Evolutionary conservation across 345 rosid species (phyloP).

Genomic region (Syzygium jambos): DNA sequence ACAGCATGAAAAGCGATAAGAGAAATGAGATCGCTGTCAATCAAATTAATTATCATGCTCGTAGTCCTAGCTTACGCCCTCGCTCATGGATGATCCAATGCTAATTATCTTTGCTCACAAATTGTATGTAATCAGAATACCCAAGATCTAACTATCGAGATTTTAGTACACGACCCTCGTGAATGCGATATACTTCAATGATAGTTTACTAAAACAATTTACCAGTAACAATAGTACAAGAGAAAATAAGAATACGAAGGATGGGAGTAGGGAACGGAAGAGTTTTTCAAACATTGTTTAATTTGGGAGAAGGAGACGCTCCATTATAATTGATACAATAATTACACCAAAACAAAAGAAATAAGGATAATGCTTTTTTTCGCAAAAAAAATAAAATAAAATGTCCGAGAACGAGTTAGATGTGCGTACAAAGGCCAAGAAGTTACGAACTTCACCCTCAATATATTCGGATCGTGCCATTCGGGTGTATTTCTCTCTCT

Average conservation of each 20-base stretch:
- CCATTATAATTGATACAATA: no score
- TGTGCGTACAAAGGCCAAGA: background rate
- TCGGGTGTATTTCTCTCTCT: accelerated
- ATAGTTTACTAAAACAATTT: background rate
- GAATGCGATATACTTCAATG: background rate
- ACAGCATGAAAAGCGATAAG: background rate
- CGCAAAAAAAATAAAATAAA: no score
- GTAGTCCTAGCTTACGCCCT: background rate
- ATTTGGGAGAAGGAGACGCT: no score
- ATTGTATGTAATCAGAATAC: background rate
- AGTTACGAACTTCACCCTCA: accelerated
- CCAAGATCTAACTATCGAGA: background rate
- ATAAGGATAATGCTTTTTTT: background rate
- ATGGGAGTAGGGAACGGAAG: no score
- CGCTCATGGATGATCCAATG: background rate
- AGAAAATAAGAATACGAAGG: background rate
- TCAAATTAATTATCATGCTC: background rate
- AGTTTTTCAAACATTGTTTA: no score
- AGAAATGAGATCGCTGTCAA: accelerated
- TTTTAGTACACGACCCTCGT: background rate
- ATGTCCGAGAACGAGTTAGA: accelerated
- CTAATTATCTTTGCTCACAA: background rate
- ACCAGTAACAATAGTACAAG: background rate
- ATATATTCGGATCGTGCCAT: background rate
- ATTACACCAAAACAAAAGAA: background rate